Evolutionary conservation across 306 rosid species (phyloP).

Genomic region (Sindora glabra): DNA sequence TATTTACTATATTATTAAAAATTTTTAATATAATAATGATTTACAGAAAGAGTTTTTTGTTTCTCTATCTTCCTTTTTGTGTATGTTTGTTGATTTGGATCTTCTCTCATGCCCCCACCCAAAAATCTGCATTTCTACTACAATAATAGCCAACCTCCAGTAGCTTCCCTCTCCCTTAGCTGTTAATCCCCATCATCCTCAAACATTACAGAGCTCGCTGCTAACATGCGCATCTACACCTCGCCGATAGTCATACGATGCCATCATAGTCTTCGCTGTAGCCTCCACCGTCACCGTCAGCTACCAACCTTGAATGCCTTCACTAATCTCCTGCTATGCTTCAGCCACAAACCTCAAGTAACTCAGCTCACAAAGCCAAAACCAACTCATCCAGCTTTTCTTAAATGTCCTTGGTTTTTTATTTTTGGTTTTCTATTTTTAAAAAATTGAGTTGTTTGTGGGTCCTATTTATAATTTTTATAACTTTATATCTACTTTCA

Average conservation of each 20-base stretch:
- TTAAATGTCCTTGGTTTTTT: not conserved
- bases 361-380: constrained; percentile 1
- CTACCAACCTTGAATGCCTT: constrained; percentile 40
- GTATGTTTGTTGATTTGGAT: constrained; percentile 47
- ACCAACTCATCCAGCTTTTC: not conserved
- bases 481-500: too few relatives aligned
- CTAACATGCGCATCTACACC: constrained; percentile 29
- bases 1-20: too few relatives aligned
- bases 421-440: not conserved
- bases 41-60: too few relatives aligned
- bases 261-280: constrained; percentile 20
- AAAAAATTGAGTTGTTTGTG: too few relatives aligned
- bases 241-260: constrained; percentile 43
- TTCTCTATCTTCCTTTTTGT: too few relatives aligned
- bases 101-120: constrained; percentile 18
- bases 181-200: not conserved
- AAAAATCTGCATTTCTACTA: constrained; percentile 9
- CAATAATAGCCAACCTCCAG: constrained; percentile 3
- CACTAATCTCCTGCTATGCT: constrained; percentile 37
- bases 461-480: too few relatives aligned
- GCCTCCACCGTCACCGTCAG: not conserved
- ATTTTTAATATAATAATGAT: too few relatives aligned
- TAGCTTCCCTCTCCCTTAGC: not conserved
- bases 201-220: not conserved
- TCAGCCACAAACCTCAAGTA: constrained; percentile 30